Base-by-base conservation (phyloP, 805 yeast genomes). In the Monosporozyma aerobia region DNA sequence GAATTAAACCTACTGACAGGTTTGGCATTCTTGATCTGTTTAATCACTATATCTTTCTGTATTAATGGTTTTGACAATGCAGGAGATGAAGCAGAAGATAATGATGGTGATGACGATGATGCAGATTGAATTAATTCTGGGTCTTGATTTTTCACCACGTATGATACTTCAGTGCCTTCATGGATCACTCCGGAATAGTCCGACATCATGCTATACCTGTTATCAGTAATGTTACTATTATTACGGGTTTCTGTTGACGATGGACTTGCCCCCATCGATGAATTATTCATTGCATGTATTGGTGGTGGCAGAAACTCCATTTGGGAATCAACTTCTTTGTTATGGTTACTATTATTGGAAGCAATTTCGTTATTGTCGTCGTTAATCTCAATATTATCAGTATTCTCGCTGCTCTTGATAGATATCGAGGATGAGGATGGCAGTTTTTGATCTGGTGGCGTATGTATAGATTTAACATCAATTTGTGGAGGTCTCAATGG, bases 101-200 rank as follows among this genome's bases (percentile, higher is more conserved):
- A 19, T 19, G 19, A 19, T 19, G 19, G 19, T 19, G 19, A 19
- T 19, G 19, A 43, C 23, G 45, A 22, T 3, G 39, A 32, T n/a
- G 41, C 29, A 5, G 25, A 23, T 10, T 43, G 7, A 8, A 13
- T 43, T 2, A 16, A 23, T 5, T 43, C 30, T 9, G 30, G 27
- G 13, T 37, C 35, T 33, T 47, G 53, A 49, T 56, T 62, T 45
- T 58, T 54, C 11, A 63, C 66, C 3, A 67, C 56, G 44, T 63
- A 65, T 3, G 69, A 63, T 2, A 65, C 58, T 14, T 62, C 66
- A 8, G 67, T 64, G 22, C 68, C 70, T 47, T 67, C 69, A 37
- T 65, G 68, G 2, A 65, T 56, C 11, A 64, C 63, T 13, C 69
- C 70, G 7, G 69, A 64, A 52, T 67, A 67, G 44, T 55, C 55